These are phyloP conservation scores for Rheum nobile DNA, from an alignment of 148 eudicot genomes.

Conservation along the genomic window DNA sequence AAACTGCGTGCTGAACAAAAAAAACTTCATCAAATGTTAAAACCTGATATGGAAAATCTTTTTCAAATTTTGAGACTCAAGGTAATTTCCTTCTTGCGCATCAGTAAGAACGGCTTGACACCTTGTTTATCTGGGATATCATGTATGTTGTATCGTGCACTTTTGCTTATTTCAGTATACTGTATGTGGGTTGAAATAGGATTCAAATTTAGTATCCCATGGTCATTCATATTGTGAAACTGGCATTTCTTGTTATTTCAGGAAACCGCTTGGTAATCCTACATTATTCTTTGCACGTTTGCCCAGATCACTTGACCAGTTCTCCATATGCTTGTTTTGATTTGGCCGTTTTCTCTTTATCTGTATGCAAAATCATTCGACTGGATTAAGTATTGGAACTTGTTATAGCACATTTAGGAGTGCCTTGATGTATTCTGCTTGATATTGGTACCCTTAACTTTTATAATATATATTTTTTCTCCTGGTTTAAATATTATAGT, in stretches of 20 bases:
- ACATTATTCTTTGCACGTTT: not conserved
- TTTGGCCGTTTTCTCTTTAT: not conserved
- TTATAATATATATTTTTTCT: not conserved
- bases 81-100: not conserved
- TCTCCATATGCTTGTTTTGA: not conserved
- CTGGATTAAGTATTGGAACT: not conserved
- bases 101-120: not conserved
- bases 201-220: not conserved
- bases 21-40: not conserved
- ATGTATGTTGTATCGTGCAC: not conserved
- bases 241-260: not conserved
- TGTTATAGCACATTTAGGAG: not conserved
- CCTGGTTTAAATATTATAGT: not conserved
- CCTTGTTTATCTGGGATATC: not conserved
- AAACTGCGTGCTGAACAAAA: slow-evolving; percentile 7
- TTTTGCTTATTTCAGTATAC: not conserved
- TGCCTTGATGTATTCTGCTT: not conserved
- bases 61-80: slow-evolving; percentile 1
- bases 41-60: not conserved
- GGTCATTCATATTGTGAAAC: not conserved
- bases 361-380: not conserved
- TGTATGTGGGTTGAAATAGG: not conserved
- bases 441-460: not conserved
- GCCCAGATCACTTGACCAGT: not conserved
- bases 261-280: not conserved